A percentile compares a stretch with the other conserved stretches of the same genome.
phyloP scores from a whole-genome alignment of 345 rosid genomes.

The Eutrema yunnanense region DNA sequence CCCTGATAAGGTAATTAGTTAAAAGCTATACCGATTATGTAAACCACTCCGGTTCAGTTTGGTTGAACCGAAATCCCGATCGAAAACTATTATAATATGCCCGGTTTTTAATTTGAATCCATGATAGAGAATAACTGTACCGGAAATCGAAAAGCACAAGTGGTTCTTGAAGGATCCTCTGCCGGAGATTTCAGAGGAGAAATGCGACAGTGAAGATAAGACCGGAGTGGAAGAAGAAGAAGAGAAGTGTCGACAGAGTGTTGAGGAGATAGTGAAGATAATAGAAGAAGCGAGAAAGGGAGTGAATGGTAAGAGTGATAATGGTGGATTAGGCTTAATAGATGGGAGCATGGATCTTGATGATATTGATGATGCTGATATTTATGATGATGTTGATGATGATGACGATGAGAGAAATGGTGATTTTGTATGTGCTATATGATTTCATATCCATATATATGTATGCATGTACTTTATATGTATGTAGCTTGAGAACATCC shows the following conservation, averaged over 20 bases:
- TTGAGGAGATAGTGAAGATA: constrained; percentile 55
- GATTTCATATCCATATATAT: constrained; percentile 16
- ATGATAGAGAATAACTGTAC: constrained; percentile 57
- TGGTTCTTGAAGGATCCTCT: constrained; percentile 58
- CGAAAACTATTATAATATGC: neutral
- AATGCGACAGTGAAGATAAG: constrained; percentile 13
- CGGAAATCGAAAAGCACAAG: constrained; percentile 57
- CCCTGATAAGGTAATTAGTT: constrained; percentile 58
- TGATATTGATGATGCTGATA: constrained; percentile 62
- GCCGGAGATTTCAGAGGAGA: constrained; percentile 29
- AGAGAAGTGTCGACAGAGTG: constrained; percentile 45
- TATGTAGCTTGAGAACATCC: neutral
- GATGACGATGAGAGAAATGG: constrained; percentile 55
- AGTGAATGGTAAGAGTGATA: constrained; percentile 32
- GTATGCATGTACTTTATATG: neutral
- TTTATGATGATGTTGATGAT: constrained; percentile 48
- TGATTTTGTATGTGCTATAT: constrained; percentile 79
- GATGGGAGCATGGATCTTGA: constrained; percentile 74
- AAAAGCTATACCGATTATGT: neutral
- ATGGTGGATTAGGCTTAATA: constrained; percentile 35
- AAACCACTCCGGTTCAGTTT: neutral
- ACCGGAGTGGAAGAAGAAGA: constrained; percentile 15
- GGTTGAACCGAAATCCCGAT: neutral
- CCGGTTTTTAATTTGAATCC: neutral
- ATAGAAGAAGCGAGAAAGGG: constrained; percentile 69